Percentiles rank a stretch among this genome's conserved stretches.
phyloP scores from a whole-genome alignment of 768 basidiomycete species.

The Xerocomus potaroensis region DNA sequence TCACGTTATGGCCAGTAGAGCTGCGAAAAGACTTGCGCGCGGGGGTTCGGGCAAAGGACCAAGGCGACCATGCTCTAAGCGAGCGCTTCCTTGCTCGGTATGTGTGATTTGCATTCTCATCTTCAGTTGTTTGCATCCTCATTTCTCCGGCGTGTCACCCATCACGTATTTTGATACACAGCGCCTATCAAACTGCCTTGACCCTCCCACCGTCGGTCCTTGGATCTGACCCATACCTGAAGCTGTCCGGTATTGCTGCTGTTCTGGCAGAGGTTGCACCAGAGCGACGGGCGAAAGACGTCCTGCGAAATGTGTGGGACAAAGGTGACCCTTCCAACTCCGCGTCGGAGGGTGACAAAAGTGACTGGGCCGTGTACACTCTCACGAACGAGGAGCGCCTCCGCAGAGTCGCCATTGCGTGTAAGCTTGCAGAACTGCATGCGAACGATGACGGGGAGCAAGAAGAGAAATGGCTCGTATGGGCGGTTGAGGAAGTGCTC shows the following conservation, averaged over 20 bases:
- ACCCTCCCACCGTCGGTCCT: slow-evolving; percentile 36
- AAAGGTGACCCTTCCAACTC: slow-evolving; percentile 8
- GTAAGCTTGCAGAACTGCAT: slow-evolving; percentile 42
- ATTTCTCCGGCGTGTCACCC: not conserved
- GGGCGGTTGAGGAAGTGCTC: slow-evolving; percentile 42
- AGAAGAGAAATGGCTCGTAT: slow-evolving; percentile 43
- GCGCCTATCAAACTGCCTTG: slow-evolving; percentile 55
- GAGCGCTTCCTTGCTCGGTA: slow-evolving; percentile 53
- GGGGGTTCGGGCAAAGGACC: slow-evolving; percentile 58
- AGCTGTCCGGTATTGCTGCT: slow-evolving; percentile 63
- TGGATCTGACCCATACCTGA: slow-evolving; percentile 51
- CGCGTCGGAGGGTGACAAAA: not conserved
- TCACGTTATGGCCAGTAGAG: slow-evolving; percentile 65
- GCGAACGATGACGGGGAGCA: slow-evolving; percentile 28
- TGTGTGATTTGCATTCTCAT: slow-evolving; percentile 12
- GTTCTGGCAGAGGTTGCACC: slow-evolving; percentile 50
- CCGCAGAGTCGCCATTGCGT: slow-evolving; percentile 42
- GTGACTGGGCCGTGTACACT: slow-evolving; percentile 21
- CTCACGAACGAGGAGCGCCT: slow-evolving; percentile 37
- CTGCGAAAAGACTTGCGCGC: slow-evolving; percentile 60
- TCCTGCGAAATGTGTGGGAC: slow-evolving; percentile 23
- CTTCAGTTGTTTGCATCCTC: not conserved
- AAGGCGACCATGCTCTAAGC: slow-evolving; percentile 50
- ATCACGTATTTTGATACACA: slow-evolving; percentile 17
- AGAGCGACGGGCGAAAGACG: slow-evolving; percentile 23